Conservation (phyloP, 2,329 filamentous ascomycete genomes). For the Xylariaceae sp. region DNA sequence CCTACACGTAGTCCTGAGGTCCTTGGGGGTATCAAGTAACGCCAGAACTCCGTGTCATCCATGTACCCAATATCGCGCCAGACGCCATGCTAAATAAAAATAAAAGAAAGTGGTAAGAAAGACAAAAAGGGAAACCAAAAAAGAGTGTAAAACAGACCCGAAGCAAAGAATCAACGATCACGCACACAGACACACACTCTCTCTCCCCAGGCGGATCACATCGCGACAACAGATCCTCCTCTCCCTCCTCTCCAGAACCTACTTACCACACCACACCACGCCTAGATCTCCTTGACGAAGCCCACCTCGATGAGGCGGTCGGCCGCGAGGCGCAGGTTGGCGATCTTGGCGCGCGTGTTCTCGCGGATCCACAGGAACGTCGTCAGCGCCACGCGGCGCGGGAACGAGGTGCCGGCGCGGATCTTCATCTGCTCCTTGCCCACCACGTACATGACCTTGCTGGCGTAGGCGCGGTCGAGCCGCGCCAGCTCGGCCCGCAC, state of each 20-base stretch:
- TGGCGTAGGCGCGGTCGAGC: conserved; percentile 35
- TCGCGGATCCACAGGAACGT: conserved; percentile 59
- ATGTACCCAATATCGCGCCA: not conserved
- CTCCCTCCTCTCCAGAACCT: too few relatives aligned
- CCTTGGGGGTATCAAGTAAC: not conserved
- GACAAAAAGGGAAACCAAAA: not conserved
- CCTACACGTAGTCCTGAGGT: not conserved
- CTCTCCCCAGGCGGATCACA: too few relatives aligned
- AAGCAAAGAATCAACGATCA: too few relatives aligned
- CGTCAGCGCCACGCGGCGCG: conserved; percentile 40
- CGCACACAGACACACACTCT: too few relatives aligned
- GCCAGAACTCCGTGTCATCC: not conserved
- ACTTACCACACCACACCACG: not conserved
- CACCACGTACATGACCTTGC: conserved; percentile 47
- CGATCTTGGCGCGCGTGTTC: conserved; percentile 59
- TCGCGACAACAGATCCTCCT: too few relatives aligned
- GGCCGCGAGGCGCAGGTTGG: conserved; percentile 50
- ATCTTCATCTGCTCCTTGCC: conserved; percentile 57
- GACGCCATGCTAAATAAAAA: too few relatives aligned
- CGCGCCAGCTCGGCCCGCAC: conserved; percentile 32
- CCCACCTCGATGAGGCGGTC: conserved; percentile 61
- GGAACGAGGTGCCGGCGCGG: conserved; percentile 25
- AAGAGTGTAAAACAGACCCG: too few relatives aligned
- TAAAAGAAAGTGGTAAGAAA: not conserved
- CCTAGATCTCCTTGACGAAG: conserved; percentile 55